Evolutionary conservation across 768 basidiomycete species (phyloP).

Genomic region (Neoboletus brunneissimus): DNA sequence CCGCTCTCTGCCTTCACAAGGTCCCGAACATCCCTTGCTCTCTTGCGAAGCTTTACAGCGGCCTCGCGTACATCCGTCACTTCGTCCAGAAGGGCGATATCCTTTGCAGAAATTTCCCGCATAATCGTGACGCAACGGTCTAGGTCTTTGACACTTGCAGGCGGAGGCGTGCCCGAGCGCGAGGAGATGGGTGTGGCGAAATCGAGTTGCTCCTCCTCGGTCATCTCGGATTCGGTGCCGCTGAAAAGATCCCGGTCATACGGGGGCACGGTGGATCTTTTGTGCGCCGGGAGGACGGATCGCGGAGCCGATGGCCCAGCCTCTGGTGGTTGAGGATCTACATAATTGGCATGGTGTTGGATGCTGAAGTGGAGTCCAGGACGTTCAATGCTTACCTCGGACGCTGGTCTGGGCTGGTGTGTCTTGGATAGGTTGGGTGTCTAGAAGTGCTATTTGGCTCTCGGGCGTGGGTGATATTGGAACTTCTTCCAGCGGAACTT

Average conservation of each 20-base stretch:
- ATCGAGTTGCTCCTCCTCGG: constrained; percentile 17
- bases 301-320: constrained; percentile 1
- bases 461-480: not conserved
- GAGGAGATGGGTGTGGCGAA: constrained; percentile 25
- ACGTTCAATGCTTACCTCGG: not conserved
- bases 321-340: constrained; percentile 1
- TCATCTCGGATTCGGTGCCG: constrained; percentile 25
- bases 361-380: not conserved
- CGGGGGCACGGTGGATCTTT: not conserved
- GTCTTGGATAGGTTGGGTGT: not conserved
- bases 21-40: constrained; percentile 22
- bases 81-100: constrained; percentile 14
- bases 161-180: constrained; percentile 19
- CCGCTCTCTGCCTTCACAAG: constrained; percentile 22
- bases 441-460: not conserved
- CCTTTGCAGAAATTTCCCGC: constrained; percentile 20
- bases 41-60: constrained; percentile 20
- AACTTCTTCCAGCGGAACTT: not conserved
- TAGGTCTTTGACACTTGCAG: constrained; percentile 18
- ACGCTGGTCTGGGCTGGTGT: not conserved
- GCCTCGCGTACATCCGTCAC: constrained; percentile 8
- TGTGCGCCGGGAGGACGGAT: not conserved
- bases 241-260: constrained; percentile 15
- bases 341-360: not conserved
- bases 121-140: constrained; percentile 27